phyloP scores from a whole-genome alignment of 2,329 filamentous ascomycete genomes.

The Sphaerulina vaccinii region DNA sequence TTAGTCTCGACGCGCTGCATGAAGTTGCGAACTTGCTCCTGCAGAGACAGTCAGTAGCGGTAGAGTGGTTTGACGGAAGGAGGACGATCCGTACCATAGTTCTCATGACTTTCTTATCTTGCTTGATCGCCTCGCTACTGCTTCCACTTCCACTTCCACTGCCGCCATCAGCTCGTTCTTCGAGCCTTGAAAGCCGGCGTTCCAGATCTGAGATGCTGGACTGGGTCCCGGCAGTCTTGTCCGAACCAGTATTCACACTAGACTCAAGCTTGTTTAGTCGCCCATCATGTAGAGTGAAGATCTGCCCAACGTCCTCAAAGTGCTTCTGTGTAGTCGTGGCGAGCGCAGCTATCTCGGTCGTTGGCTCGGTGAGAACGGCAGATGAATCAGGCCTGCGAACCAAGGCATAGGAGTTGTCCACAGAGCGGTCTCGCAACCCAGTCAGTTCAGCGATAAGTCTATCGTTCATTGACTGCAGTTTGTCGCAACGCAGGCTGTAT shows the following conservation, averaged over 20 bases:
- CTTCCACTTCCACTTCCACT: no score
- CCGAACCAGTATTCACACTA: no score
- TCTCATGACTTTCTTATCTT: neutral
- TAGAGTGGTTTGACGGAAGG: neutral
- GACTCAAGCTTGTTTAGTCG: no score
- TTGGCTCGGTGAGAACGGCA: neutral
- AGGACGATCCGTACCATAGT: neutral
- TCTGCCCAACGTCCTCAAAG: neutral
- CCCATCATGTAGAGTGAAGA: no score
- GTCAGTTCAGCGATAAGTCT: neutral
- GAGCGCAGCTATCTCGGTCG: neutral
- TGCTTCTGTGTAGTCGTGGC: neutral
- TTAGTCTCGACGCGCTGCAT: neutral
- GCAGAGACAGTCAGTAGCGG: neutral
- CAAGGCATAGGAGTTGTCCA: constrained; percentile 1
- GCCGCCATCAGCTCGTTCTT: neutral
- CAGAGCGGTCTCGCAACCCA: neutral
- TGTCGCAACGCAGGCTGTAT: constrained; percentile 1
- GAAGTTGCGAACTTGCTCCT: constrained; percentile 2
- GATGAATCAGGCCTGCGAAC: neutral
- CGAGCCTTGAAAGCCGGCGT: neutral
- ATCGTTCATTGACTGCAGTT: neutral
- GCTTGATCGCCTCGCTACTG: no score
- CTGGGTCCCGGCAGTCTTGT: no score
- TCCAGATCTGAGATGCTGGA: neutral